These are phyloP conservation scores for Fusarium oligoseptatum DNA, from an alignment of 2,329 filamentous ascomycete genomes.

Conservation along the genomic window DNA sequence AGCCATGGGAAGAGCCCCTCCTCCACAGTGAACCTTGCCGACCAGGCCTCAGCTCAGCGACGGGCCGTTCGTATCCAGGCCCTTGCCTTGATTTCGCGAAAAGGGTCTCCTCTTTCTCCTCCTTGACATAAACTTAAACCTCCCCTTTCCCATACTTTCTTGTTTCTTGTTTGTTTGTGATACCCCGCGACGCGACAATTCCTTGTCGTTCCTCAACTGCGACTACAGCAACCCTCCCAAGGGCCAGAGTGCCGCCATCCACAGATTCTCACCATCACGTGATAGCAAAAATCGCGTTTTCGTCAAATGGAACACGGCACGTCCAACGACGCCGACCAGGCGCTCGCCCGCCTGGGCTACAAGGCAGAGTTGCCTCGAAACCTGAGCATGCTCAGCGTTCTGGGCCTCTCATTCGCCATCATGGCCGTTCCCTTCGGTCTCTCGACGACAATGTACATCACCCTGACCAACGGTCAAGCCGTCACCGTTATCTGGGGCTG, in stretches of 20 bases:
- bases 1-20: conserved; percentile 19
- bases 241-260: not conserved
- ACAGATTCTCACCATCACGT: not conserved
- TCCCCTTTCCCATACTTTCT: not conserved
- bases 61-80: conserved; percentile 21
- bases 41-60: conserved; percentile 17
- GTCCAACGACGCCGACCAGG: conserved; percentile 54
- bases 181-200: not conserved
- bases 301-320: conserved; percentile 31
- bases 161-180: not conserved
- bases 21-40: conserved; percentile 12
- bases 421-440: conserved; percentile 65
- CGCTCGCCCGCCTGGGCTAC: conserved; percentile 63
- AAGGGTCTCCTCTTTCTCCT: not conserved
- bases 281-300: not conserved
- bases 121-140: not conserved
- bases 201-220: not conserved
- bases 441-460: conserved; percentile 62
- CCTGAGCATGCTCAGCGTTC: conserved; percentile 63
- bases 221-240: not conserved
- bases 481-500: conserved; percentile 82
- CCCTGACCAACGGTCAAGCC: conserved; percentile 78
- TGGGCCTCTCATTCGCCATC: conserved; percentile 65
- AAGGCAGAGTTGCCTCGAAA: conserved; percentile 64
- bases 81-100: conserved; percentile 20